Base-by-base conservation (phyloP, 139 green algal species). In the Deuterostichococcus epilithicus region DNA sequence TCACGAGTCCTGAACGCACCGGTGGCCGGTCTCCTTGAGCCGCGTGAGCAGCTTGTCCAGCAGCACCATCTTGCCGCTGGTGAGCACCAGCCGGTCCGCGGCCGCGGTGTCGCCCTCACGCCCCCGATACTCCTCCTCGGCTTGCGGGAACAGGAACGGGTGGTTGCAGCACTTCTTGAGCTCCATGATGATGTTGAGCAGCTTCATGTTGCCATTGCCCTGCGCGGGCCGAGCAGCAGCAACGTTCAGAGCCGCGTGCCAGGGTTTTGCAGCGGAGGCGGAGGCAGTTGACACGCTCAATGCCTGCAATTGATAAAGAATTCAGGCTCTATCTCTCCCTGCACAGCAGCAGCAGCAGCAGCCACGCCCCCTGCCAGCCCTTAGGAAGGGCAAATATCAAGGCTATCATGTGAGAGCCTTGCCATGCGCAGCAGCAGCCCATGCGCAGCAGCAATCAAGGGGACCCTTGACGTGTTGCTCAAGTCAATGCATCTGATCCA, bases 161-260 rank as follows among this genome's bases (percentile, higher is more conserved):
- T 96, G 90, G 84, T 98, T 98, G 91, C 94, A 98, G 75, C 84
- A 91, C 81, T 98, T 98, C 77, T 97, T 97, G 25, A 98, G 91
- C 77, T 98, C 94, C 8, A 84, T 88, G 73, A 98, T 91, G 79
- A 96, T 93, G 85, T 98, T 98, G 63, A 97, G 88, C 76, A 97
- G 83, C 3, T 82, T 91, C 30, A 95, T 84, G 59, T 94, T 85
- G 33, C 71, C 60, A 45, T 70, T 69, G n/a, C 81, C 76, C 36
- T 74, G 69, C 18, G 34, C 26, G 23, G 28, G 33, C 28, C 8
- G 26, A 13, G 0, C 39, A 26, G 70, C 45, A 2, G 26, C 33
- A 45, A 15, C 26, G 10, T 38, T 4, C 3, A 36, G 15, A 70
- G 47, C 10, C 34, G 23, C 36, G 28, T 44, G 33, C 33, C 23